Evolutionary conservation across 306 rosid genomes (phyloP), one percentile per base, ranked within the genome.

Genomic region (Dryas drummondii): DNA sequence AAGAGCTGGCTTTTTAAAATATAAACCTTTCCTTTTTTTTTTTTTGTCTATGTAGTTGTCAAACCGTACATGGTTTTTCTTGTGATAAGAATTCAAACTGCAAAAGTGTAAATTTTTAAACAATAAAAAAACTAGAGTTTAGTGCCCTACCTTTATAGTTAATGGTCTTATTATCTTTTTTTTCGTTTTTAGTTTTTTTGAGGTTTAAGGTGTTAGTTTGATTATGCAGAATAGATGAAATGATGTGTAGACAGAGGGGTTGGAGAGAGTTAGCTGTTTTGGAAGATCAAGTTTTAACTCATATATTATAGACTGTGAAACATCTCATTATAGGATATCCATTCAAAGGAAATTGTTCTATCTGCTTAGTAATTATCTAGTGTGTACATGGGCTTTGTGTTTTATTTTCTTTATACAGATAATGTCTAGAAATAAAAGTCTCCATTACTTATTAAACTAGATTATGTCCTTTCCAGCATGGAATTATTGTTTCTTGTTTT

Each of bases 191-290:
- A 37, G 12, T 63, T 47, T 46, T 49, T 47, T 64, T 56, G 54
- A 50, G 45, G 71, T 54, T 54, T 41, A 56, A 47, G 56, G 48
- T 67, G 60, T 16, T 83, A 15, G 68, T 78, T 66, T 68, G 60
- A 60, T 67, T 72, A 27, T 82, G 81, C 81, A 94, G 99, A 86
- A 94, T 94, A 97, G 99, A 94, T 76, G 97, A 94, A 84, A 92
- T 94, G 99, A 94, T 94, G 99, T 88, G 93, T 19, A 97, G 97
- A 73, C 99, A 94, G 84, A 90, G 93, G 89, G 99, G 97, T 52
- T 94, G 99, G 99, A 87, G 97, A 72, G 99, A 94, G 83, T 84
- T 94, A 65, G 90, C 99, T 70, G 67, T 86, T 80, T 80, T 94
- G 88, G 99, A 97, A 9, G 40, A 56, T 17, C 40, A 1, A 37